Evolutionary conservation across 129 eudicot species (phyloP).

Genomic region (Helianthus tuberosus): DNA sequence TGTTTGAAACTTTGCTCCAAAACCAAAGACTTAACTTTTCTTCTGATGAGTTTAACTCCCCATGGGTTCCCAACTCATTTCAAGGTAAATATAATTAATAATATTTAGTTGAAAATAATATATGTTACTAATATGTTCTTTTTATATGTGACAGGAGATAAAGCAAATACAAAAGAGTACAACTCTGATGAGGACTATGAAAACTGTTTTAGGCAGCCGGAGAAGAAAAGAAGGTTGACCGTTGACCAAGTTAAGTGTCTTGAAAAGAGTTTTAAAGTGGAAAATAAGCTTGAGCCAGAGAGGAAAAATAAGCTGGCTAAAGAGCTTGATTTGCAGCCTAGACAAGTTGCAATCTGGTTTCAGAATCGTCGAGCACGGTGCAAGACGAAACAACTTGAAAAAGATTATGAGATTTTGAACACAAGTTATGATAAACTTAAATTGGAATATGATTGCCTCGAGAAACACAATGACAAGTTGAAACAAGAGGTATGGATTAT

Average conservation of each 20-base stretch:
- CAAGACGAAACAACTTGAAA: constrained; percentile 81
- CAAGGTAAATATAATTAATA: constrained; percentile 48
- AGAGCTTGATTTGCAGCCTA: constrained; percentile 81
- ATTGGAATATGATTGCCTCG: constrained; percentile 53
- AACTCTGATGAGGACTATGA: constrained; percentile 55
- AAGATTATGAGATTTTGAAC: constrained; percentile 65
- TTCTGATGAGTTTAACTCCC: constrained; percentile 54
- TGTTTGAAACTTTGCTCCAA: constrained; percentile 55
- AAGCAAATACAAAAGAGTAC: constrained; percentile 37
- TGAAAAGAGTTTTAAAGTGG: constrained; percentile 79
- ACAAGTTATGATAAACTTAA: constrained; percentile 67
- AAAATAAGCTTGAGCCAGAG: constrained; percentile 89
- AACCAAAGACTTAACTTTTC: constrained; percentile 45
- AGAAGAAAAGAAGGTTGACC: constrained; percentile 71
- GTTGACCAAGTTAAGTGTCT: constrained; percentile 67
- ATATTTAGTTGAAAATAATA: no score
- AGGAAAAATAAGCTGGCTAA: constrained; percentile 80
- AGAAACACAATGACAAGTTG: constrained; percentile 60
- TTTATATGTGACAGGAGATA: constrained; percentile 37
- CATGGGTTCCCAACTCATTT: constrained; percentile 66
- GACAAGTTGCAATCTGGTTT: constrained; percentile 93
- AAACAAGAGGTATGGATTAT: constrained; percentile 60
- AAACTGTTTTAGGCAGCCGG: constrained; percentile 51
- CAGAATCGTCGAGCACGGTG: constrained; percentile 85
- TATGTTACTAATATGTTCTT: no score